Evolutionary conservation across 2,329 filamentous ascomycete genomes (phyloP).

Genomic region (Rhynchosporium secalis): DNA sequence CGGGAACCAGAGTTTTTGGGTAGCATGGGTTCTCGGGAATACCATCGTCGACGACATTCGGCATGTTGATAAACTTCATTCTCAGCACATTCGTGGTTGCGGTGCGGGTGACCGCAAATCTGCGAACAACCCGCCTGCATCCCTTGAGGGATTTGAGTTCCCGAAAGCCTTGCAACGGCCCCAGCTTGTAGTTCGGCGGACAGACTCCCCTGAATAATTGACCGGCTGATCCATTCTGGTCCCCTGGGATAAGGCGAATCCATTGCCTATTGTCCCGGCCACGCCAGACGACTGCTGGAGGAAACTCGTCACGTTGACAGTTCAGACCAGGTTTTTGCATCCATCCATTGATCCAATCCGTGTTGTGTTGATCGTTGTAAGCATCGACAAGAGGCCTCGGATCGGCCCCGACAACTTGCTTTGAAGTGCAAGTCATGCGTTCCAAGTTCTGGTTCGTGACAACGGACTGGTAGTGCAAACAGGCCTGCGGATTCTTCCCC

Average conservation of each 20-base stretch:
- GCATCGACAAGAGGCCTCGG: background rate
- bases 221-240: background rate
- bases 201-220: background rate
- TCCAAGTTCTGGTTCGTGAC: background rate
- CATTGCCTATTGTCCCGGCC: background rate
- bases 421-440: background rate
- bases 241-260: background rate
- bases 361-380: background rate
- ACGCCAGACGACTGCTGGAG: background rate
- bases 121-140: too few relatives aligned
- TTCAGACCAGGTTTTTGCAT: background rate
- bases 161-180: too few relatives aligned
- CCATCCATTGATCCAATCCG: background rate
- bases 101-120: too few relatives aligned
- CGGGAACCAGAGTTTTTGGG: background rate
- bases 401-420: background rate
- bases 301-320: constrained; percentile 1
- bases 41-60: background rate
- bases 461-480: background rate
- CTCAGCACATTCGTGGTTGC: background rate
- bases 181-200: background rate
- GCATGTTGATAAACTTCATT: background rate
- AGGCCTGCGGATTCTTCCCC: background rate
- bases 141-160: too few relatives aligned
- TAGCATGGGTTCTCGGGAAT: background rate